Evolutionary conservation across 1,139 yeast genomes (phyloP).

Genomic region (Hemisphaericaspora xylofermentans): DNA sequence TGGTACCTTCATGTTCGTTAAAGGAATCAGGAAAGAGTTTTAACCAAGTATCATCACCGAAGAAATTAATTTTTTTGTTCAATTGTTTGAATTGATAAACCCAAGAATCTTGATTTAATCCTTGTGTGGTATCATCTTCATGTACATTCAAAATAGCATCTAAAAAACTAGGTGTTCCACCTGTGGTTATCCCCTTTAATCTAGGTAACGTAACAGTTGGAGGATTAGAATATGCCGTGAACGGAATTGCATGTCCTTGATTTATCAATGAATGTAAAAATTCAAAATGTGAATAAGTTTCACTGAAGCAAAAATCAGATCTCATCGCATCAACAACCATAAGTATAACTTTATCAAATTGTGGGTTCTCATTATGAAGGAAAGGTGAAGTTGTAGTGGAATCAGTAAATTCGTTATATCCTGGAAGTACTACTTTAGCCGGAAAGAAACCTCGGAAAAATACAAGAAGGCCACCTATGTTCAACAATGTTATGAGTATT

Average conservation of each 20-base stretch:
- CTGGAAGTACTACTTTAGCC: slow-evolving; percentile 69
- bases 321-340: slow-evolving; percentile 94
- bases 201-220: slow-evolving; percentile 84
- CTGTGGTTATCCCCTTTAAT: slow-evolving; percentile 76
- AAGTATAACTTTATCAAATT: slow-evolving; percentile 67
- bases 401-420: slow-evolving; percentile 38
- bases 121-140: slow-evolving; percentile 82
- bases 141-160: slow-evolving; percentile 93
- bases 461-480: slow-evolving; percentile 52
- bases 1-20: slow-evolving; percentile 75
- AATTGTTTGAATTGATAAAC: slow-evolving; percentile 56
- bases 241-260: slow-evolving; percentile 74
- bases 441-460: slow-evolving; percentile 90
- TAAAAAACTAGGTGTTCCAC: slow-evolving; percentile 74
- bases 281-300: slow-evolving; percentile 54
- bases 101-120: slow-evolving; percentile 87
- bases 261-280: slow-evolving; percentile 68
- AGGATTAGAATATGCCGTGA: slow-evolving; percentile 86
- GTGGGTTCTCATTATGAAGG: slow-evolving; percentile 30
- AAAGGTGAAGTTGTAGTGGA: slow-evolving; percentile 18
- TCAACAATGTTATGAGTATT: slow-evolving; percentile 11
- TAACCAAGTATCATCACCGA: slow-evolving; percentile 97
- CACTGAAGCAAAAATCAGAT: slow-evolving; percentile 78
- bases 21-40: slow-evolving; percentile 77
- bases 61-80: slow-evolving; percentile 64